Evolutionary conservation across 148 eudicot genomes (phyloP), one percentile per base, ranked within the genome.

Genomic region (Diospyros lotus): DNA sequence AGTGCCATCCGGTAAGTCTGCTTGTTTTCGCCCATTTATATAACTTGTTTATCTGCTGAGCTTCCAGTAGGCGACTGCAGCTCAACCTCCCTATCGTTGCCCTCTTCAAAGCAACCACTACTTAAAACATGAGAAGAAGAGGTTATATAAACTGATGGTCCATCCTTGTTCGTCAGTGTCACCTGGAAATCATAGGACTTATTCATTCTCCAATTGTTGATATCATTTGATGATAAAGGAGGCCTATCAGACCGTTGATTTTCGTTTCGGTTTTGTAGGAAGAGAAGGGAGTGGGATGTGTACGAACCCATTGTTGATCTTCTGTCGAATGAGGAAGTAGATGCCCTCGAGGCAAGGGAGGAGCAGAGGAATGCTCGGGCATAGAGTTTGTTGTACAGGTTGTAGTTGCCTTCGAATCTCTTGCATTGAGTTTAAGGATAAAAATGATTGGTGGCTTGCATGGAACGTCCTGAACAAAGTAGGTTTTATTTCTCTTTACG

Each of bases 251-350:
- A 70, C 48, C 5, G 40, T 4, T 28, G 38, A 42, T 67, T 28
- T 11, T 73, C 28, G 68, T 75, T 50, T 40, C 71, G 39, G 28
- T 48, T 46, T 10, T 73, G 38, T 88, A 92, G 99, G 84, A 95
- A 95, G 83, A 88, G 97, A 79, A 90, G 86, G 86, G 99, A 95
- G 64, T 90, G 97, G 97, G 97, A 95, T 74, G 82, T 89, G 15
- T 95, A 85, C 80, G 99, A 95, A 80, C 97, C 99, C 39, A 87
- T 93, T 73, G 97, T 95, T 18, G 99, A 95, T 84, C 84, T 90
- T 62, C 88, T 95, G 14, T 95, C 99, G 51, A 89, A 86, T 54
- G 99, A 95, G 79, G 99, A 95, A 84, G 93, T 95, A 18, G 97
- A 91, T 72, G 90, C 84, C 58, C 94, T 95, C 10, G 90, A 92